Evolutionary conservation across 495 filamentous ascomycete genomes (phyloP), one percentile per base, ranked within the genome.

Genomic region (Penicillium fimorum): DNA sequence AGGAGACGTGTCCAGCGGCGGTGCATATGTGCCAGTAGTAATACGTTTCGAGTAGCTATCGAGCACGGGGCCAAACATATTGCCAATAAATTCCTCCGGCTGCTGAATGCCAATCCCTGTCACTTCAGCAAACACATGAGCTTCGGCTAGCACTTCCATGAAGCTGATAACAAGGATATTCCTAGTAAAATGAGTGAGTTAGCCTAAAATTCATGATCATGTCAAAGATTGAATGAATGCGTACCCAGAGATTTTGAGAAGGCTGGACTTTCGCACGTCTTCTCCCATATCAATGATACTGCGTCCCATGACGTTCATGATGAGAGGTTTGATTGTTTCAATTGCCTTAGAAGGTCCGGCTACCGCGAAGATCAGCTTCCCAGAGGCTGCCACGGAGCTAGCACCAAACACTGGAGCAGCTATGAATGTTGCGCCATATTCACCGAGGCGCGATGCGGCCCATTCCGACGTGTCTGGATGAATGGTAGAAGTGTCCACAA

Each of bases 401-500:
- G 72, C 70, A 12, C 40, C 40, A 47, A 76, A 76, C 15, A 73
- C 73, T 2, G 75, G 73, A 20, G 65, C 61, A 42, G 65, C 68
- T n/a, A 67, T 61, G 50, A 69, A 76, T 2, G 35, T 40, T 12
- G 61, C 67, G 17, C 65, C 67, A 11, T 40, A 46, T 43, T 48
- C 55, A 2, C 22, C 37, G 7, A 76, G 49, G 24, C 51, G 61
- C 40, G 40, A 30, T n/a, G 55, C 32, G 10, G 63, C 60, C 38
- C 44, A 59, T 6, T 53, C 44, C 1, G 69, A 67, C 3, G 71
- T 76, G 50, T 69, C 61, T n/a, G 73, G 72, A 47, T 75, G 72
- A 13, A 76, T 62, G 13, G 74, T 76, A 27, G 74, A 71, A 15
- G 67, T 71, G 59, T 77, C 74, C 10, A 76, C 61, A 30, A 74